Percentiles rank a stretch among this genome's conserved stretches.
These are phyloP conservation scores for Fusarium nodosum DNA, from an alignment of 2,329 filamentous ascomycete genomes.

Conservation along the genomic window DNA sequence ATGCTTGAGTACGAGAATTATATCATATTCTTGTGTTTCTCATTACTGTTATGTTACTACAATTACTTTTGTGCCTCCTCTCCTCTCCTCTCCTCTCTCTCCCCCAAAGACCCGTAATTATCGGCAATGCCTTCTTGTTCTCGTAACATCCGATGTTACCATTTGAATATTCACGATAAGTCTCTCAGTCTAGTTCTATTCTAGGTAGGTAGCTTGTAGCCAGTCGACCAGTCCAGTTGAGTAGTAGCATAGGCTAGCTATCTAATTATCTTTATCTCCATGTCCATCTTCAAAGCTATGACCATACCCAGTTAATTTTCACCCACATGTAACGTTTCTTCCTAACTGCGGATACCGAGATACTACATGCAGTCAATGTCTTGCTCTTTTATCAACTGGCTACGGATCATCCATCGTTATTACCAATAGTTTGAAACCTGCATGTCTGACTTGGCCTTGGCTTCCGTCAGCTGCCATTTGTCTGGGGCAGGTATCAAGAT, in stretches of 20 bases:
- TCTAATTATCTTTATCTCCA: conserved; percentile 11
- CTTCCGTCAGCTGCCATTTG: conserved; percentile 7
- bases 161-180: conserved; percentile 20
- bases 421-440: conserved; percentile 13
- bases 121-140: conserved; percentile 20
- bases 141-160: conserved; percentile 24
- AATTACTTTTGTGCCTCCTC: neutral
- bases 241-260: neutral
- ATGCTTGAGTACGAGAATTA: conserved; percentile 15
- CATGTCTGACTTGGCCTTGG: conserved; percentile 7
- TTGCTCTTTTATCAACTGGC: conserved; percentile 13
- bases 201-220: neutral
- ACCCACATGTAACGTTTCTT: conserved; percentile 45
- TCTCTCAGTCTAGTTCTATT: conserved; percentile 1
- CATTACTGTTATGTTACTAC: neutral
- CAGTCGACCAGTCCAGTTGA: neutral
- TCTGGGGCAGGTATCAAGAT: conserved; percentile 7
- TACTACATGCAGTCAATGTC: conserved; percentile 1
- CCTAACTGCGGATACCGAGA: conserved; percentile 24
- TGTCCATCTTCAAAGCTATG: conserved; percentile 14
- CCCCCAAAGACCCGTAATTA: conserved; percentile 23
- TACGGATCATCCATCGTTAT: neutral
- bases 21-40: neutral
- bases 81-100: neutral
- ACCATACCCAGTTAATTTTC: conserved; percentile 33